Evolutionary conservation across 2,329 filamentous ascomycete genomes (phyloP).

Genomic region (Golovinomyces cichoracearum): DNA sequence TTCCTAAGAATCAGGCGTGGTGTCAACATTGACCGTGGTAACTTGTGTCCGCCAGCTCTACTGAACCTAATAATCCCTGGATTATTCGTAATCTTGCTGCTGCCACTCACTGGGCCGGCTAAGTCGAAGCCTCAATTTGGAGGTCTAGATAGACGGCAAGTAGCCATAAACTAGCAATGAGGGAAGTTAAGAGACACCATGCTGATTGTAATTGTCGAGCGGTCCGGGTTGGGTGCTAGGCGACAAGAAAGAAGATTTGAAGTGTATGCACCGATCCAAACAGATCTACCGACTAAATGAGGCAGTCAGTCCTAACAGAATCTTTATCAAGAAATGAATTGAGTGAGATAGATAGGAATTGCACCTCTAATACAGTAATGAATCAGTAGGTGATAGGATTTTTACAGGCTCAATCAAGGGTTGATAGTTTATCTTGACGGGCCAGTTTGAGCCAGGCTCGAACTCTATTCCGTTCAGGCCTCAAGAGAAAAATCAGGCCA

Average conservation of each 20-base stretch:
- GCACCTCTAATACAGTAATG: background rate
- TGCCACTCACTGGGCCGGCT: conserved; percentile 4
- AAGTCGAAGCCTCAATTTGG: conserved; percentile 4
- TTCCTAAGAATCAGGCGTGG: conserved; percentile 9
- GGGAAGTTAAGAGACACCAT: conserved; percentile 10
- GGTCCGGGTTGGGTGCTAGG: background rate
- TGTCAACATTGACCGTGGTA: conserved; percentile 11
- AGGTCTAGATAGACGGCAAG: conserved; percentile 5
- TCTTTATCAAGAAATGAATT: background rate
- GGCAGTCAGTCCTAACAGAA: background rate
- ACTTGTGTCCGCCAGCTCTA: conserved; percentile 2
- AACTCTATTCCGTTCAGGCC: background rate
- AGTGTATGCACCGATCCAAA: background rate
- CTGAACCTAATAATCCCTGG: conserved; percentile 3
- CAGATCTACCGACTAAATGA: background rate
- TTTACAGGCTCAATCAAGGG: background rate
- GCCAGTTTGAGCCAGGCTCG: background rate
- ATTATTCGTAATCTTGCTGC: conserved; percentile 7
- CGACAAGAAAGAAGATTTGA: background rate
- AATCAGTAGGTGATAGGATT: background rate
- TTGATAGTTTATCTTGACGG: background rate
- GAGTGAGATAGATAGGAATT: background rate
- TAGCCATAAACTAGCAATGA: conserved; percentile 8
- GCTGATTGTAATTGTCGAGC: conserved; percentile 9
- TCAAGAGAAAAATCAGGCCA: background rate